These are phyloP conservation scores for Bryoerythrophyllum caledonicum DNA, from an alignment of 225 moss, liverwort and hornwort species.

Conservation along the genomic window DNA sequence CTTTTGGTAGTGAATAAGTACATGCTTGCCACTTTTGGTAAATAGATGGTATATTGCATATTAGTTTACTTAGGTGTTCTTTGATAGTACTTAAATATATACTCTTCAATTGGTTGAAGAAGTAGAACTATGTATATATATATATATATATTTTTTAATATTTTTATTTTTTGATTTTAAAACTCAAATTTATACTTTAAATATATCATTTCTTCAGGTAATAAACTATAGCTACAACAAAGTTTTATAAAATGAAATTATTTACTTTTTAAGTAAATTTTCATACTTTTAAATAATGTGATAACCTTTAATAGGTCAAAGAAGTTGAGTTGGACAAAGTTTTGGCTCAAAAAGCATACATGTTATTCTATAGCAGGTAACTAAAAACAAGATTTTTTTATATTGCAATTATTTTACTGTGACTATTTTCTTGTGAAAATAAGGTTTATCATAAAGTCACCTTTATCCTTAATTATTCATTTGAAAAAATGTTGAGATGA, in stretches of 20 bases:
- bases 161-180: too few relatives aligned
- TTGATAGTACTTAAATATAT: too few relatives aligned
- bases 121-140: too few relatives aligned
- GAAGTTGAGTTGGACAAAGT: conserved; percentile 91
- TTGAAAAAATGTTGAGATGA: too few relatives aligned
- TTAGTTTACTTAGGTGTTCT: too few relatives aligned
- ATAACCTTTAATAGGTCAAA: conserved; percentile 57
- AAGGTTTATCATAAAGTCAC: too few relatives aligned
- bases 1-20: too few relatives aligned
- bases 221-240: rapidly evolving
- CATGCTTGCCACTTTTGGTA: too few relatives aligned
- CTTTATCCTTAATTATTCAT: too few relatives aligned
- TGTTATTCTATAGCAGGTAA: conserved; percentile 86
- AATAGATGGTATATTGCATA: too few relatives aligned
- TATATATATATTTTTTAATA: rapidly evolving
- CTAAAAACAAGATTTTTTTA: too few relatives aligned
- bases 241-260: rapidly evolving
- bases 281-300: rapidly evolving
- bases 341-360: conserved; percentile 81
- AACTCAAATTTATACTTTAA: neutral
- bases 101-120: too few relatives aligned
- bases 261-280: rapidly evolving
- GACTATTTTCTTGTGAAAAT: neutral
- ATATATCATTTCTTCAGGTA: rapidly evolving
- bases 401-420: neutral